Conservation (phyloP, 345 rosid genomes). For the Atalantia buxifolia region DNA sequence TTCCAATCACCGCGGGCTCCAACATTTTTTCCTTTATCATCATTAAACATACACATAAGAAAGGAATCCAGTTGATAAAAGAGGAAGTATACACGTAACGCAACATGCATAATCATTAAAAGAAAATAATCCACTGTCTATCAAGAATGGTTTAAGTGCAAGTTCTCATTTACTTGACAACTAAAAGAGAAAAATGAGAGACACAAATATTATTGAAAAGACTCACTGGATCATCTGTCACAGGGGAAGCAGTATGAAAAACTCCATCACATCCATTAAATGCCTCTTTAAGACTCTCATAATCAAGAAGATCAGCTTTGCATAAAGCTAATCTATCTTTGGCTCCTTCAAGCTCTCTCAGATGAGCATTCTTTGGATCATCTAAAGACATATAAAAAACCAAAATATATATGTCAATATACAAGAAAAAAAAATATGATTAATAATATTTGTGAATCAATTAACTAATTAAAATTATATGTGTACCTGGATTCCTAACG, state of each 20-base stretch:
- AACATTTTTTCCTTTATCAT: constrained; percentile 75
- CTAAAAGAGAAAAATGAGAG: constrained; percentile 6
- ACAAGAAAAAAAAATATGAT: too few species aligned
- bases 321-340: constrained; percentile 68
- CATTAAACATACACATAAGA: too few species aligned
- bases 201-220: neutral
- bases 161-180: constrained; percentile 14
- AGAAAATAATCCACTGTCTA: too few species aligned
- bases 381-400: constrained; percentile 20
- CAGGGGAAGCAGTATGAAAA: constrained; percentile 93
- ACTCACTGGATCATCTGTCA: constrained; percentile 96
- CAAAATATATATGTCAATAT: too few species aligned
- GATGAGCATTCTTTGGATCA: constrained; percentile 83
- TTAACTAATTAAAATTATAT: too few species aligned
- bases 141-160: too few species aligned
- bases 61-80: too few species aligned
- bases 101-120: too few species aligned
- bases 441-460: too few species aligned
- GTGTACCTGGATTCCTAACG: constrained; percentile 73
- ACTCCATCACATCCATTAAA: constrained; percentile 89
- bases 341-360: constrained; percentile 91
- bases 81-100: too few species aligned
- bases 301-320: constrained; percentile 86
- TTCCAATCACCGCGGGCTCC: constrained; percentile 95
- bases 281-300: constrained; percentile 51